phyloP scores from a whole-genome alignment of 2,329 filamentous ascomycete species.

The Penicillium janthinellum region DNA sequence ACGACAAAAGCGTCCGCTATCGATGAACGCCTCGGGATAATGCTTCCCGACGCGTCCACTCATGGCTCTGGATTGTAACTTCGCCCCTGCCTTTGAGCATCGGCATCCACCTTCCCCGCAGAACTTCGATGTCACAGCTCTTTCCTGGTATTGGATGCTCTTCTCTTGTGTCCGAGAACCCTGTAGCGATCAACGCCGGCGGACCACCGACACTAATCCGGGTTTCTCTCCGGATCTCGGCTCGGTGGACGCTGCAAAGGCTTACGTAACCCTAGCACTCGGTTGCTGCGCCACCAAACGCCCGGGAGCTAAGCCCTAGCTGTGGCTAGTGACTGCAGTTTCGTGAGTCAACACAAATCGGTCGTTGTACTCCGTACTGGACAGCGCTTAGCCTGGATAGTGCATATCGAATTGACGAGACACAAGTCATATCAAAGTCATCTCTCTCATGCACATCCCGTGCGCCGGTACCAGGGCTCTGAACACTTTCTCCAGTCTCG shows the following conservation, averaged over 20 bases:
- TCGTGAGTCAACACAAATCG: conserved; percentile 24
- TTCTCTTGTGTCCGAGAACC: not conserved
- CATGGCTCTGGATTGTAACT: not conserved
- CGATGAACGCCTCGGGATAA: conserved; percentile 6
- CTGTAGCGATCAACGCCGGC: conserved; percentile 9
- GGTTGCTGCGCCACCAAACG: not conserved
- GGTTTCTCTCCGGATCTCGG: conserved; percentile 19
- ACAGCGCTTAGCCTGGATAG: not conserved
- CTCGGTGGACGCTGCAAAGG: not conserved
- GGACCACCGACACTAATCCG: conserved; percentile 14
- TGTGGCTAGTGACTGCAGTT: conserved; percentile 19
- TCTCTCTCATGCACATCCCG: conserved; percentile 23
- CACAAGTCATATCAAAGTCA: not conserved
- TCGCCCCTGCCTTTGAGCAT: not conserved
- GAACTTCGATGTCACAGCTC: not conserved
- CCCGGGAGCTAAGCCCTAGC: conserved; percentile 9
- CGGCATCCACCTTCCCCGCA: conserved; percentile 10
- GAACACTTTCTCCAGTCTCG: conserved; percentile 18
- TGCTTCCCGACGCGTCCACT: conserved; percentile 3
- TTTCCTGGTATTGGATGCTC: not conserved
- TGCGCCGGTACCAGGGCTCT: conserved; percentile 11
- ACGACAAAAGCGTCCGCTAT: not conserved
- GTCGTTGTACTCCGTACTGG: not conserved
- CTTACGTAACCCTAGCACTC: not conserved
- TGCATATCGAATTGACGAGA: not conserved